Conservation (phyloP, 2,329 filamentous ascomycete genomes). For the Colletotrichum gloeosporioides region DNA sequence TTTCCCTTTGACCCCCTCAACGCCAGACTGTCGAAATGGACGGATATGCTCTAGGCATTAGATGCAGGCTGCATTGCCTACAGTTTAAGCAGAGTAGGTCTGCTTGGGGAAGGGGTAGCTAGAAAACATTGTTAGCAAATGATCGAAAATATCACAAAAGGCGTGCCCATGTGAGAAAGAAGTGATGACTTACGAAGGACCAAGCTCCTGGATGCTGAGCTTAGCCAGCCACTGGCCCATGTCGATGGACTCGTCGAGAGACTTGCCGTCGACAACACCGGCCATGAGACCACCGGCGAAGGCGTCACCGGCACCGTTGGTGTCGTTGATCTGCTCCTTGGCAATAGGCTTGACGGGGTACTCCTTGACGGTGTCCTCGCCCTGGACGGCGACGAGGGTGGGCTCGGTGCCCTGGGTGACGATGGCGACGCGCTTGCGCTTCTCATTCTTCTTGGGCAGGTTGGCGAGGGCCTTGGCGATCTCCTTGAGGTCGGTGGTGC, state of each 20-base stretch:
- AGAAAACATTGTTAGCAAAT: slow-evolving; percentile 23
- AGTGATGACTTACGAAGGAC: slow-evolving; percentile 80
- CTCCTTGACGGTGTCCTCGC: slow-evolving; percentile 72
- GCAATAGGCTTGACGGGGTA: slow-evolving; percentile 83
- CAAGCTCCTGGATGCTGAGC: slow-evolving; percentile 92
- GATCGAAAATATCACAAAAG: slow-evolving; percentile 3
- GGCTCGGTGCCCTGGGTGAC: slow-evolving; percentile 94
- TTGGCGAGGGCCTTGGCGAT: slow-evolving; percentile 87
- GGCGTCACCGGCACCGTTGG: slow-evolving; percentile 95
- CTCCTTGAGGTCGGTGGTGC: slow-evolving; percentile 78
- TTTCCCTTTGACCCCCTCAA: slow-evolving; percentile 46
- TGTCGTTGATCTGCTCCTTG: slow-evolving; percentile 85
- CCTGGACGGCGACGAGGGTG: slow-evolving; percentile 82
- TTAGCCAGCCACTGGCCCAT: slow-evolving; percentile 97
- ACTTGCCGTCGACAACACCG: slow-evolving; percentile 84
- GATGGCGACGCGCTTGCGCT: slow-evolving; percentile 85
- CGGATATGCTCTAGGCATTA: slow-evolving; percentile 19
- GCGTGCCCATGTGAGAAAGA: background rate
- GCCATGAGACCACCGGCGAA: slow-evolving; percentile 95
- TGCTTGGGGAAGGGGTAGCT: slow-evolving; percentile 87
- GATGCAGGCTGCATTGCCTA: slow-evolving; percentile 23
- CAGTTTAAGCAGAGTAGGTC: slow-evolving; percentile 62
- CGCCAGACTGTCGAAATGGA: slow-evolving; percentile 38
- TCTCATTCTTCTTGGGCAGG: slow-evolving; percentile 88
- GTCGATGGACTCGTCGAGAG: slow-evolving; percentile 79